Base-by-base conservation (phyloP, 2,329 filamentous ascomycete species). In the Ceratocystis diversiconidia region DNA sequence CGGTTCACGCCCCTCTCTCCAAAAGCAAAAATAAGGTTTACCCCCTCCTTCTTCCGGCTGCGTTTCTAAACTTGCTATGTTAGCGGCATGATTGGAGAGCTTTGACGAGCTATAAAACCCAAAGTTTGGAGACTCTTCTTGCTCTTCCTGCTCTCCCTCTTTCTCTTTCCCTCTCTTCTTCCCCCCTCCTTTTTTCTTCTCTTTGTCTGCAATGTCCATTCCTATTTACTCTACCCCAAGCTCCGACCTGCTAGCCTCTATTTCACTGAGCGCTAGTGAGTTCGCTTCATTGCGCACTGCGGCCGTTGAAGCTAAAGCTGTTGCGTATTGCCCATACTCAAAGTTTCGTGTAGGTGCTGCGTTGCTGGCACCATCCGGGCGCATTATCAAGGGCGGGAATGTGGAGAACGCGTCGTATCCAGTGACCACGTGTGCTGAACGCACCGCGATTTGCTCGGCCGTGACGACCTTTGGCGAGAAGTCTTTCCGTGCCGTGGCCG, bases 391-490 rank as follows among this genome's bases (percentile, higher is more conserved):
- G 59, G 94, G 94, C 65, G 91, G 89, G 69, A 96, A 96, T 73
- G 85, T 97, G 68, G 94, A 99, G 77, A 96, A 97, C 73, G 92
- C 90, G 1, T 80, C 88, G 32, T 97, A 95, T 73, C 92, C 94
- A 0, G 92, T 96, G 5, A 90, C 90, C n/a, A 95, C 89, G 2
- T 97, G 94, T 75, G 94, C 94, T 15, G 94, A 99, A 80, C 81
- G 92, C 67, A 89, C 92, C n/a, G 91, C 90, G 1, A 80, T 97
- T 70, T 88, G 84, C 6, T 90, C 85, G 48, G 92, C 92, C 25
- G 83, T 96, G 4, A 82, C 84, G 5, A 77, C 77, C 63, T 67
- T 67, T 62, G 82, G 83, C 2, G 75, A 82, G 69, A 76, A 75
- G 43, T 72, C 70, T 36, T 90, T 95, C 76, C 86, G 84, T 72